Conservation (phyloP, 2,329 filamentous ascomycete genomes). For the Daldinia sp. region DNA sequence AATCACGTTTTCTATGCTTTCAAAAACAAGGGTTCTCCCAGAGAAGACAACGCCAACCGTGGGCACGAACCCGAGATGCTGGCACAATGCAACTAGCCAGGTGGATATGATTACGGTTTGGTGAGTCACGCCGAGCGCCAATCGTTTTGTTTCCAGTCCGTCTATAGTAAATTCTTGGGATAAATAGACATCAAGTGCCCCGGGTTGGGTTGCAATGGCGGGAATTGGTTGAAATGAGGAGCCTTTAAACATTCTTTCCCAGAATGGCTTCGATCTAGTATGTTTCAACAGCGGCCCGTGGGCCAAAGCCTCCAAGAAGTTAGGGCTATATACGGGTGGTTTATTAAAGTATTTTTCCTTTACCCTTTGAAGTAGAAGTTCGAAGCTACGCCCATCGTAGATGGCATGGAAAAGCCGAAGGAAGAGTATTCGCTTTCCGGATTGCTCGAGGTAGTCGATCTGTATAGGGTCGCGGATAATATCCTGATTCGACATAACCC, state of each 20-base stretch:
- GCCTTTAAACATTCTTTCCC: constrained; percentile 64
- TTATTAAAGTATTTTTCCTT: constrained; percentile 57
- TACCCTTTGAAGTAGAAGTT: constrained; percentile 70
- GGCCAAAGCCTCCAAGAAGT: constrained; percentile 72
- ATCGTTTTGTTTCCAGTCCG: constrained; percentile 61
- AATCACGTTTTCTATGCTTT: constrained; percentile 70
- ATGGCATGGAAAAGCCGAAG: constrained; percentile 84
- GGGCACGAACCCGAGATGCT: constrained; percentile 55
- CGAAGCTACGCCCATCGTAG: constrained; percentile 85
- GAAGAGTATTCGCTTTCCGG: constrained; percentile 53
- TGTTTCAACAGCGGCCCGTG: constrained; percentile 71
- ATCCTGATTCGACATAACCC: constrained; percentile 62
- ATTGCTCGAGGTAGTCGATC: constrained; percentile 51
- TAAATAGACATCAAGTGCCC: constrained; percentile 33
- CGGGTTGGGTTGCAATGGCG: constrained; percentile 15
- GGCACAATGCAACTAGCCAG: constrained; percentile 72
- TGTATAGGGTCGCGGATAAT: constrained; percentile 62
- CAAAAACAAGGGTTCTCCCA: constrained; percentile 75
- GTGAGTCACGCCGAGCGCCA: constrained; percentile 73
- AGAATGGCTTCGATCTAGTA: constrained; percentile 64
- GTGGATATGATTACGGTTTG: constrained; percentile 80
- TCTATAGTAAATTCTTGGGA: constrained; percentile 49
- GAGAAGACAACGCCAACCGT: constrained; percentile 80
- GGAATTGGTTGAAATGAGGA: constrained; percentile 43
- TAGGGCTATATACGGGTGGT: constrained; percentile 50